These are phyloP conservation scores for Gossypium stocksii DNA, from an alignment of 345 rosid species.

Conservation along the genomic window DNA sequence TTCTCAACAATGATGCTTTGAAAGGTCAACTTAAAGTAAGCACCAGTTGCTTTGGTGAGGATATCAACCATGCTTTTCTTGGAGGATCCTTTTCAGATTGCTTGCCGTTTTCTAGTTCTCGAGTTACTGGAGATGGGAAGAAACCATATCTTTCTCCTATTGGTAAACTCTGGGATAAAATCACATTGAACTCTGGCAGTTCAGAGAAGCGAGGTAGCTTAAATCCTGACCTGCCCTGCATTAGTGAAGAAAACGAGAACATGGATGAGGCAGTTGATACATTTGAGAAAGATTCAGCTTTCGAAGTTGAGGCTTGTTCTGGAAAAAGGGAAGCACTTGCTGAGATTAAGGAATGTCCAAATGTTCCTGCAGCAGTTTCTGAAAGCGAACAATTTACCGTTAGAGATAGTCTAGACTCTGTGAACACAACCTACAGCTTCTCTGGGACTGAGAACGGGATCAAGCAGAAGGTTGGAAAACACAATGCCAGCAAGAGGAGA, in stretches of 20 bases:
- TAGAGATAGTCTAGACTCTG: conserved; percentile 69
- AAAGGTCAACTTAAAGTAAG: conserved; percentile 30
- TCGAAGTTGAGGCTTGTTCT: conserved; percentile 30
- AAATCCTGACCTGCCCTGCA: conserved; percentile 79
- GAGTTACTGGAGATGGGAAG: conserved; percentile 33
- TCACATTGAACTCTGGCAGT: conserved; percentile 49
- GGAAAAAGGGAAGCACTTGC: conserved; percentile 54
- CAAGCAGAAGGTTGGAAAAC: conserved; percentile 37
- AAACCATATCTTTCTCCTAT: conserved; percentile 58
- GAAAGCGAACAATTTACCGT: conserved; percentile 36
- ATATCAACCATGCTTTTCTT: conserved; percentile 25
- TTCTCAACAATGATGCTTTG: conserved; percentile 17
- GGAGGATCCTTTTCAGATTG: conserved; percentile 43
- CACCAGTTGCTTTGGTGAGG: conserved; percentile 34
- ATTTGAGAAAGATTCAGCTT: conserved; percentile 30
- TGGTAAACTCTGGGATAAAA: conserved; percentile 73
- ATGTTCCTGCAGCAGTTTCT: conserved; percentile 39
- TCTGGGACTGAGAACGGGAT: conserved; percentile 39
- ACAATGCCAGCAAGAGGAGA: conserved; percentile 44
- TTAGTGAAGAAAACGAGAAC: conserved; percentile 75
- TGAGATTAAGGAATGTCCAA: conserved; percentile 43
- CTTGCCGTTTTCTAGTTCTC: conserved; percentile 35
- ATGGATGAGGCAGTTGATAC: conserved; percentile 42
- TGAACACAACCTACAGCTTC: conserved; percentile 45
- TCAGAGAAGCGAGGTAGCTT: conserved; percentile 65